Evolutionary conservation across 257 asterid species (phyloP).

Genomic region (Linderniella brevidens): DNA sequence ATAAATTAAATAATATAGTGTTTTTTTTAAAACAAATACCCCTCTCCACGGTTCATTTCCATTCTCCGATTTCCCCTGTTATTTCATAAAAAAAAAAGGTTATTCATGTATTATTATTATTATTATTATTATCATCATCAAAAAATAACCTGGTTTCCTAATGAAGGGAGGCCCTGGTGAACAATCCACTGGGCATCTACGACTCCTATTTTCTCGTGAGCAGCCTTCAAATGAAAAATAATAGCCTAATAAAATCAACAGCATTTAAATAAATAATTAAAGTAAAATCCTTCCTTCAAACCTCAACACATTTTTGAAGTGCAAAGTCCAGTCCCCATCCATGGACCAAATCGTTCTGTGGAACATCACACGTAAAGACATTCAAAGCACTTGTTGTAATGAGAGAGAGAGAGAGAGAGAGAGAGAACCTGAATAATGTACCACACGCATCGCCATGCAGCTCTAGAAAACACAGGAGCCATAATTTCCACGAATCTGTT

Average conservation of each 20-base stretch:
- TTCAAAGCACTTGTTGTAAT: neutral
- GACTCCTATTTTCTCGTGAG: slow-evolving; percentile 64
- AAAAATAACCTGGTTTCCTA: slow-evolving; percentile 43
- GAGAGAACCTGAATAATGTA: slow-evolving; percentile 48
- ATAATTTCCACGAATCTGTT: slow-evolving; percentile 63
- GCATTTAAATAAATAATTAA: neutral
- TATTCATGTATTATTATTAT: neutral
- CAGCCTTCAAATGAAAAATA: slow-evolving; percentile 27
- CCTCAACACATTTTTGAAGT: slow-evolving; percentile 64
- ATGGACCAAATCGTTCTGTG: slow-evolving; percentile 66
- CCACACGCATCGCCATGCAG: slow-evolving; percentile 76
- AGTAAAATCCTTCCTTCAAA: slow-evolving; percentile 12
- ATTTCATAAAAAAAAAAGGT: slow-evolving; percentile 3
- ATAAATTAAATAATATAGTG: neutral
- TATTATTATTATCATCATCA: neutral
- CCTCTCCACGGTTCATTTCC: slow-evolving; percentile 79
- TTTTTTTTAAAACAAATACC: slow-evolving; percentile 22
- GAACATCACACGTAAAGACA: too few relatives aligned
- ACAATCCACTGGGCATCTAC: slow-evolving; percentile 68
- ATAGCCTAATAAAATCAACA: neutral
- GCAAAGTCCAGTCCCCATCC: slow-evolving; percentile 88
- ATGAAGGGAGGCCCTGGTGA: slow-evolving; percentile 68
- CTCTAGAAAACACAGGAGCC: slow-evolving; percentile 71
- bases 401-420: neutral
- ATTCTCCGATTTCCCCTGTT: slow-evolving; percentile 39